A percentile compares a stretch with the other conserved stretches of the same genome.
These are phyloP conservation scores for Thielaviopsis ethacetica DNA, from an alignment of 2,329 filamentous ascomycete genomes.

Conservation along the genomic window DNA sequence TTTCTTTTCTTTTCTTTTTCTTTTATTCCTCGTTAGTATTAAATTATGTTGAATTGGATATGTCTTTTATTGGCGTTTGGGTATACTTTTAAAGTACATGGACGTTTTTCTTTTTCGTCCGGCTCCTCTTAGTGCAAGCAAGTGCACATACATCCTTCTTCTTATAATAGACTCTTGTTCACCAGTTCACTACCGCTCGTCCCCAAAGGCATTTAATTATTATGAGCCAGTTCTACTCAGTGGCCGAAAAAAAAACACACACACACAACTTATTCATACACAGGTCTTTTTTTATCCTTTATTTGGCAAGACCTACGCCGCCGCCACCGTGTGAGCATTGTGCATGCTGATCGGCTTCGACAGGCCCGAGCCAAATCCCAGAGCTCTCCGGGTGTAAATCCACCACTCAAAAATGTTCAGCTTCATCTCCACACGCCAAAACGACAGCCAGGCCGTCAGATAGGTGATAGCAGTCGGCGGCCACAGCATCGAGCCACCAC, in stretches of 20 bases:
- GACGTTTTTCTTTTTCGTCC: too few relatives aligned
- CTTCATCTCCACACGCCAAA: constrained; percentile 44
- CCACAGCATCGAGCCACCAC: constrained; percentile 38
- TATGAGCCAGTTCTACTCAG: neutral
- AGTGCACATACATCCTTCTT: too few relatives aligned
- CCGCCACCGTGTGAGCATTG: neutral
- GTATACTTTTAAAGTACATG: too few relatives aligned
- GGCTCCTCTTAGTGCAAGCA: too few relatives aligned
- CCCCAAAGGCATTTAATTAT: neutral
- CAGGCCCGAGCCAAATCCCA: constrained; percentile 17
- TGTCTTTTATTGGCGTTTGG: too few relatives aligned
- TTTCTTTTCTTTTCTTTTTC: too few relatives aligned
- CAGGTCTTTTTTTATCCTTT: neutral
- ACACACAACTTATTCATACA: too few relatives aligned
- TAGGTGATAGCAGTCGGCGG: constrained; percentile 38
- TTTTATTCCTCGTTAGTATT: too few relatives aligned
- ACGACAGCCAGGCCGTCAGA: constrained; percentile 40
- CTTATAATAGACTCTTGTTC: too few relatives aligned
- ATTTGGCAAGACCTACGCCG: neutral
- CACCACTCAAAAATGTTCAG: constrained; percentile 47
- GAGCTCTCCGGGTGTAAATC: constrained; percentile 35
- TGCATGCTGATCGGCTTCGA: constrained; percentile 10
- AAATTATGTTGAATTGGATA: too few relatives aligned
- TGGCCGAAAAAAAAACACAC: neutral
- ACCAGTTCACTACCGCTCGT: neutral